These are phyloP conservation scores for Penicillium sp. DNA, from an alignment of 2,329 filamentous ascomycete species.

Conservation along the genomic window DNA sequence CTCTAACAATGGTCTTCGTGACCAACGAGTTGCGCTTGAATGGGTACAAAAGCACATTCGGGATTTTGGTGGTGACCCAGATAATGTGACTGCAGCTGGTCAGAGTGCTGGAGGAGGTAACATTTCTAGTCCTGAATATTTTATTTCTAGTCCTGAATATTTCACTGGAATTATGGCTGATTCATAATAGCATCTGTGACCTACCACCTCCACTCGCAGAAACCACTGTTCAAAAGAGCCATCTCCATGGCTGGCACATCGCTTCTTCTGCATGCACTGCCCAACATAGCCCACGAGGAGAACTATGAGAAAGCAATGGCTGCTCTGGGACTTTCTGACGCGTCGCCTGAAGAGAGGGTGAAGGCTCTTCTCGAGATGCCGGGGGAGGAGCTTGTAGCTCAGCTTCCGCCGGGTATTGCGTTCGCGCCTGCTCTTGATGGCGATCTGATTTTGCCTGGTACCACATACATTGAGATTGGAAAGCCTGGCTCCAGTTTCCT, in stretches of 20 bases:
- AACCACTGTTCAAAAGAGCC: conserved; percentile 43
- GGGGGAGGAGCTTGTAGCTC: conserved; percentile 42
- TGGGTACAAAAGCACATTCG: conserved; percentile 44
- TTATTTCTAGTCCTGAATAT: conserved; percentile 17
- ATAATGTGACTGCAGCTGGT: conserved; percentile 45
- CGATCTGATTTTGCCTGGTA: conserved; percentile 37
- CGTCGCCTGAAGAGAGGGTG: conserved; percentile 42
- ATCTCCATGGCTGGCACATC: conserved; percentile 47
- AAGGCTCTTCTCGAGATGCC: conserved; percentile 43
- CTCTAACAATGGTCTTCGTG: conserved; percentile 47
- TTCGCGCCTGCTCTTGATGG: conserved; percentile 45
- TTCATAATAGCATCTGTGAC: conserved; percentile 28
- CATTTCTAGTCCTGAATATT: conserved; percentile 17
- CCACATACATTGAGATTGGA: conserved; percentile 24
- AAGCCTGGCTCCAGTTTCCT: conserved; percentile 30
- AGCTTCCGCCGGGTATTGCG: conserved; percentile 37
- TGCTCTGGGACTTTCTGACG: conserved; percentile 40
- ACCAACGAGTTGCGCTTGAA: conserved; percentile 47
- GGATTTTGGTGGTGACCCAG: conserved; percentile 44
- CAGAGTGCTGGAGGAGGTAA: conserved; percentile 49
- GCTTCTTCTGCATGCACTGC: conserved; percentile 43
- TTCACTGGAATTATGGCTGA: conserved; percentile 10
- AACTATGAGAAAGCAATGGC: conserved; percentile 44
- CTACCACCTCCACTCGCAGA: conserved; percentile 36
- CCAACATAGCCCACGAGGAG: conserved; percentile 40